phyloP scores from a whole-genome alignment of 768 basidiomycete species.

The Mycena chlorophos region DNA sequence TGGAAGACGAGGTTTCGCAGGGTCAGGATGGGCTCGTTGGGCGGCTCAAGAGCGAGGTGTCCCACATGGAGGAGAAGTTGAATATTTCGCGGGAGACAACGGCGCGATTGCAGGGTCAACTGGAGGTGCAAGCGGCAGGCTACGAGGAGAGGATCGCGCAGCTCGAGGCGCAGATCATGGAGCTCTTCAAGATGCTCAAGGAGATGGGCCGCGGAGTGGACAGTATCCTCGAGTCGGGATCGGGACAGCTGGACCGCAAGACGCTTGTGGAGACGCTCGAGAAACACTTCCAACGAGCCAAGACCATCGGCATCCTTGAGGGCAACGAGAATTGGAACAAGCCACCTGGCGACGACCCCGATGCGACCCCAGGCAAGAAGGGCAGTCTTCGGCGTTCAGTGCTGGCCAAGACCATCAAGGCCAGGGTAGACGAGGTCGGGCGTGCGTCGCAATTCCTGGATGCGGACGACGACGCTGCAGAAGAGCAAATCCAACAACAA shows the following conservation, averaged over 20 bases:
- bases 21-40: slow-evolving; percentile 86
- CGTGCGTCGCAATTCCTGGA: slow-evolving; percentile 86
- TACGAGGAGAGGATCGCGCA: slow-evolving; percentile 88
- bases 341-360: slow-evolving; percentile 50
- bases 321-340: slow-evolving; percentile 41
- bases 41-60: slow-evolving; percentile 69
- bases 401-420: slow-evolving; percentile 30
- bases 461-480: slow-evolving; percentile 79
- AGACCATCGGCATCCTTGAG: slow-evolving; percentile 85
- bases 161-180: slow-evolving; percentile 89
- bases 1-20: slow-evolving; percentile 80
- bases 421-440: slow-evolving; percentile 48
- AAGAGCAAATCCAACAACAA: slow-evolving; percentile 86
- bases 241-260: slow-evolving; percentile 69
- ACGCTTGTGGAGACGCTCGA: slow-evolving; percentile 78
- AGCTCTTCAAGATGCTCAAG: slow-evolving; percentile 90
- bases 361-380: slow-evolving; percentile 57
- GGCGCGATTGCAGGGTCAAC: slow-evolving; percentile 69
- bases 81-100: slow-evolving; percentile 77
- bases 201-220: slow-evolving; percentile 80
- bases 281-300: slow-evolving; percentile 77
- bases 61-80: slow-evolving; percentile 75
- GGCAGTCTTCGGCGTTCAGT: slow-evolving; percentile 42
- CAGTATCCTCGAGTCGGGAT: slow-evolving; percentile 65
- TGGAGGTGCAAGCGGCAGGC: slow-evolving; percentile 71